Conservation (phyloP, 2,329 filamentous ascomycete genomes). For the Venturiaceae sp. region DNA sequence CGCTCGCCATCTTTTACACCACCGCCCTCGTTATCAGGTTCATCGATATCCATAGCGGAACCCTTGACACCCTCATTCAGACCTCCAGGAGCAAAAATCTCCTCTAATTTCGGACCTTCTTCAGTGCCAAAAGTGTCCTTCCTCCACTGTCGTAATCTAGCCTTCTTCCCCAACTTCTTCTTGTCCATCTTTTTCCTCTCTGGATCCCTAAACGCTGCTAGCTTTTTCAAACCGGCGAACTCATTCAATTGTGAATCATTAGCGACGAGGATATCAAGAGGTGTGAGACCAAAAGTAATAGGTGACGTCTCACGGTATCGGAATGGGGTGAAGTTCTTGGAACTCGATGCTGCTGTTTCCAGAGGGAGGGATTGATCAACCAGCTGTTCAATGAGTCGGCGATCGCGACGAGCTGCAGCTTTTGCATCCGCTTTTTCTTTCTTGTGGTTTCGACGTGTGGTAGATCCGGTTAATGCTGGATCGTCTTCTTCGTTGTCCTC, state of each 20-base stretch:
- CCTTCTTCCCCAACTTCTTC: constrained; percentile 88
- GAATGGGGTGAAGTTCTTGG: constrained; percentile 51
- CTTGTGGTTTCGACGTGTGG: constrained; percentile 33
- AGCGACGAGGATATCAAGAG: constrained; percentile 84
- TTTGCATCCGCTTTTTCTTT: constrained; percentile 59
- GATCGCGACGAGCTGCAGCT: constrained; percentile 69
- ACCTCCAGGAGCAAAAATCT: constrained; percentile 24
- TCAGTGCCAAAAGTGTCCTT: constrained; percentile 56
- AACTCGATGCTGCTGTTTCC: constrained; percentile 46
- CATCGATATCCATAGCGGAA: constrained; percentile 23
- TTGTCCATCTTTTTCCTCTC: constrained; percentile 85
- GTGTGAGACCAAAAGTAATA: constrained; percentile 77
- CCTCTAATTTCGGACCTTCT: constrained; percentile 32
- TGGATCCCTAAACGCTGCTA: constrained; percentile 77
- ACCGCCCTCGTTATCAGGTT: constrained; percentile 22
- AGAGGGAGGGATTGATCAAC: constrained; percentile 75
- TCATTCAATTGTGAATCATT: constrained; percentile 79
- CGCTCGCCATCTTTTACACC: constrained; percentile 19
- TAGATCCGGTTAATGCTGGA: constrained; percentile 33
- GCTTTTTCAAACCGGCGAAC: constrained; percentile 89
- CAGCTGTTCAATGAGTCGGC: constrained; percentile 73
- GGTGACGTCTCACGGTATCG: constrained; percentile 93
- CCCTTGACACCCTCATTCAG: constrained; percentile 15
- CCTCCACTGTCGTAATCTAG: constrained; percentile 77
- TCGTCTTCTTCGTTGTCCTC: constrained; percentile 27